Evolutionary conservation across 192 early-diverging fungal genomes (phyloP), one percentile per base, ranked within the genome.

Genomic region (Coemansia sp.): DNA sequence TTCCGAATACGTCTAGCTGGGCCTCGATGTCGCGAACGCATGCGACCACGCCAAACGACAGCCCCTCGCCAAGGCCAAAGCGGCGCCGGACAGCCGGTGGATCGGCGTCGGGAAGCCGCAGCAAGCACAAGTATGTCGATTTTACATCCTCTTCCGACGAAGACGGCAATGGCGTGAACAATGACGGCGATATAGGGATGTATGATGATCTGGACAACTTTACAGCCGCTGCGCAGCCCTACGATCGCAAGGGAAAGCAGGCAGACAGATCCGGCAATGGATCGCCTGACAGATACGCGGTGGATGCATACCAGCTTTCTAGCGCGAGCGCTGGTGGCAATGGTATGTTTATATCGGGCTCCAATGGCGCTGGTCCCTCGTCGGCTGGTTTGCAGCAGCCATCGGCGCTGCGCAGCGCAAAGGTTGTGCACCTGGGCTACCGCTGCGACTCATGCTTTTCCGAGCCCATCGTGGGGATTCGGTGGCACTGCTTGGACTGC

Each of bases 391-490:
- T 56, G 35, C 37, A 63, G 29, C 47, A 74, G 64, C 58, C 63
- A 4, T 31, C 64, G 19, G 60, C 67, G 17, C 38, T 77, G 63
- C 60, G 60, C 15, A 83, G 73, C 32, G 64, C 70, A 36, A 74
- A 76, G 60, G 54, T 71, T 12, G 73, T 78, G 60, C 68, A 67
- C 45, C 67, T 82, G 31, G 71, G 51, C 45, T 71, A 71, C 62
- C 73, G 90, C 75, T 92, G 91, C 70, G 88, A 91, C 76, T 76
- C 84, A 19, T 92, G 91, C 69, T 79, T 85, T 20, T 81, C 87
- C 10, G 91, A 92, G 54, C 91, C 91, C 5, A 91, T 92, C 56
- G 74, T 92, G 15, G 91, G 91, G 19, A 76, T 86, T 19, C 85
- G 88, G 3, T 90, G 89, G 71, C 87, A 88, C 47, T 92, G 91